Conservation (phyloP, 148 eudicot genomes). For the Pouteria glomerata region DNA sequence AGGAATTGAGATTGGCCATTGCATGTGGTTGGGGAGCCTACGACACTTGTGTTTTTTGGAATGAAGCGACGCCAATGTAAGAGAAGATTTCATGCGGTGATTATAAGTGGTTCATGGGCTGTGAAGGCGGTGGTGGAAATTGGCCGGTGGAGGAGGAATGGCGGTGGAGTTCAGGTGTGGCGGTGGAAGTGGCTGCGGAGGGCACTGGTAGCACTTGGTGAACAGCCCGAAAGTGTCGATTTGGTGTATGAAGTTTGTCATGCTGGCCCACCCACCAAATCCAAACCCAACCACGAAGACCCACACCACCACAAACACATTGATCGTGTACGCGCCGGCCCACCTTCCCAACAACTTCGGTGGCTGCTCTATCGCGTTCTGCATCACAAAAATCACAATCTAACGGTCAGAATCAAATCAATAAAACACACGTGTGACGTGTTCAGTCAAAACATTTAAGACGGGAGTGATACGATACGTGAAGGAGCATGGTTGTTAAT, state of each 20-base stretch:
- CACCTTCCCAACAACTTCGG: conserved; percentile 68
- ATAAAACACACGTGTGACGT: background rate
- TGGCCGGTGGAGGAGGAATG: conserved; percentile 34
- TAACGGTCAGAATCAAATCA: background rate
- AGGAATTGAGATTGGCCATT: background rate
- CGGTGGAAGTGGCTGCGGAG: conserved; percentile 36
- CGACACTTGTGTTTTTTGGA: background rate
- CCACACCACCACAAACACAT: conserved; percentile 67
- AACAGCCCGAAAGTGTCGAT: conserved; percentile 86
- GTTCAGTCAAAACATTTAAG: background rate
- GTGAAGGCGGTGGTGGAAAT: conserved; percentile 31
- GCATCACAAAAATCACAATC: conserved; percentile 16
- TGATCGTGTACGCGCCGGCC: conserved; percentile 62
- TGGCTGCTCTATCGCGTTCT: conserved; percentile 90
- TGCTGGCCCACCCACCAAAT: conserved; percentile 95
- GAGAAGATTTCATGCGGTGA: no score
- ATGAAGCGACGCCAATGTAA: no score
- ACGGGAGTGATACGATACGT: no score
- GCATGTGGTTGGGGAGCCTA: background rate
- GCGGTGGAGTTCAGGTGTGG: conserved; percentile 42
- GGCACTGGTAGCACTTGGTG: conserved; percentile 90
- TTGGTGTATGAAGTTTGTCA: conserved; percentile 72
- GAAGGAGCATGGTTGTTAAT: background rate
- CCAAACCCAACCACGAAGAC: conserved; percentile 81
- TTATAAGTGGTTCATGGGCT: conserved; percentile 20